Conservation (phyloP, 768 basidiomycete genomes). For the Amanita muscaria region DNA sequence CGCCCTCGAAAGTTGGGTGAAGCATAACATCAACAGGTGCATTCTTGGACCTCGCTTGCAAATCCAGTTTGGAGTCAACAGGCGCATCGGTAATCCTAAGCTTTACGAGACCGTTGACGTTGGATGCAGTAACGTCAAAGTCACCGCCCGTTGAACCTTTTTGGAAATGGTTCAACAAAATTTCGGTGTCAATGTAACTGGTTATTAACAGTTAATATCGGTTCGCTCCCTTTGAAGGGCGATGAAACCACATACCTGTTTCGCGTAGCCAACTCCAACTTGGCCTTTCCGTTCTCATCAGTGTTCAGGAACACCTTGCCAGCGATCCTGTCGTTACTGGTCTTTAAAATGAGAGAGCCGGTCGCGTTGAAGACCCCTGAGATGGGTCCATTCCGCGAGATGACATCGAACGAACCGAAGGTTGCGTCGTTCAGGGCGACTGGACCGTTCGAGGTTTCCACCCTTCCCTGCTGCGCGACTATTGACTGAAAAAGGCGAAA, state of each 20-base stretch:
- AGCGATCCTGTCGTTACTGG: slow-evolving; percentile 34
- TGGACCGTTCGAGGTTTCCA: slow-evolving; percentile 31
- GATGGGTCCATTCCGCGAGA: slow-evolving; percentile 37
- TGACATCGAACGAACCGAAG: slow-evolving; percentile 19
- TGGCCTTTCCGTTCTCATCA: slow-evolving; percentile 18
- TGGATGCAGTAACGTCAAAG: slow-evolving; percentile 23
- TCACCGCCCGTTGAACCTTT: slow-evolving; percentile 14
- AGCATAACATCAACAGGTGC: slow-evolving; percentile 24
- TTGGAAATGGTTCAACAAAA: background rate
- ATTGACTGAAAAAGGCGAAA: slow-evolving; percentile 19
- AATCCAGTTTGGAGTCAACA: slow-evolving; percentile 22
- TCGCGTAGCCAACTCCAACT: slow-evolving; percentile 21
- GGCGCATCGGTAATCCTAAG: slow-evolving; percentile 26
- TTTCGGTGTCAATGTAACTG: background rate
- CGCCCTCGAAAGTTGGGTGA: slow-evolving; percentile 30
- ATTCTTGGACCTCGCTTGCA: slow-evolving; percentile 26
- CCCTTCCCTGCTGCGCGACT: slow-evolving; percentile 17
- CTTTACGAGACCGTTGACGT: slow-evolving; percentile 25
- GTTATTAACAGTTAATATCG: slow-evolving; percentile 9
- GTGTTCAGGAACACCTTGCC: slow-evolving; percentile 29
- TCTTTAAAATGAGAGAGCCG: slow-evolving; percentile 21
- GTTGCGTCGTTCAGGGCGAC: slow-evolving; percentile 39
- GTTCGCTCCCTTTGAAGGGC: slow-evolving; percentile 6
- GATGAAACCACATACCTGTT: slow-evolving; percentile 30
- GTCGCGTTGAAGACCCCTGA: slow-evolving; percentile 34